Conservation (phyloP, 768 basidiomycete genomes). For the Tubosaeta sp. region DNA sequence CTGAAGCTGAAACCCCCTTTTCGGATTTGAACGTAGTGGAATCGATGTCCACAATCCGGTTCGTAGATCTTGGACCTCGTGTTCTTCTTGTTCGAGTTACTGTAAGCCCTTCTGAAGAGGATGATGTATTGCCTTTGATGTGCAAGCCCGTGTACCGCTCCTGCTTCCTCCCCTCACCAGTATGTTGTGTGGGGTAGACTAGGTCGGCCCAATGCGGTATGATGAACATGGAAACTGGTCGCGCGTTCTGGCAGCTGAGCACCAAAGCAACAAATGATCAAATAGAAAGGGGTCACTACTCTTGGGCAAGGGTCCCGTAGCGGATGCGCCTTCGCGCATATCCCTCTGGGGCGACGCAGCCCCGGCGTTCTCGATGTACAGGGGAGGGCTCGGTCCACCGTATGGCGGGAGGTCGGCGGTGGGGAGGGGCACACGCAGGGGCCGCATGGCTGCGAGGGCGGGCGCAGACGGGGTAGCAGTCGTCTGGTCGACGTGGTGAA, state of each 20-base stretch:
- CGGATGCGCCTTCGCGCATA: too few species aligned
- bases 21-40: constrained; percentile 1
- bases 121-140: constrained; percentile 9
- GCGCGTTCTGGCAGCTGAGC: neutral
- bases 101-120: neutral
- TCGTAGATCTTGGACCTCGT: constrained; percentile 12
- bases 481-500: constrained; percentile 6
- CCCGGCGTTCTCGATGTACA: neutral
- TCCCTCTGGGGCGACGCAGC: too few species aligned
- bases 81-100: neutral
- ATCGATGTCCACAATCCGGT: neutral
- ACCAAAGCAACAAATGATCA: neutral
- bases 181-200: neutral
- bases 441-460: neutral
- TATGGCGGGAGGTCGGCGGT: constrained; percentile 7
- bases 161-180: neutral
- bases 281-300: neutral
- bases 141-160: constrained; percentile 8
- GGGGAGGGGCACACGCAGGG: neutral
- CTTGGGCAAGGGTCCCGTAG: neutral
- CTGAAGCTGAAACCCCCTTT: constrained; percentile 12
- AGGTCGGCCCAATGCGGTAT: neutral
- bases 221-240: neutral
- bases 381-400: constrained; percentile 9
- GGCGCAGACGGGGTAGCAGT: neutral